Base-by-base conservation (phyloP, 768 basidiomycete genomes). In the Melanogaster broomeanus region DNA sequence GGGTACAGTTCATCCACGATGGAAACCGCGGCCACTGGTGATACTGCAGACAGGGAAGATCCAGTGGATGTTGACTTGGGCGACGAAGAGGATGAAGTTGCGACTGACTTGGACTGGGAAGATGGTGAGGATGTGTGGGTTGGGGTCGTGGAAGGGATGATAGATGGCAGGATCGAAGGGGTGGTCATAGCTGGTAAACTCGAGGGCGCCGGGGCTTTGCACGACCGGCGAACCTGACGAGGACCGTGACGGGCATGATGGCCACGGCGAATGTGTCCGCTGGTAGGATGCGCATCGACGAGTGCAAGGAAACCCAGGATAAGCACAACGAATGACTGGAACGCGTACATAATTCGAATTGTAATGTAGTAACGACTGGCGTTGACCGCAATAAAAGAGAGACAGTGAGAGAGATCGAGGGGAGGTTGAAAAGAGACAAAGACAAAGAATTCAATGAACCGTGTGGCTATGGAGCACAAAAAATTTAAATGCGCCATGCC, bases 1-100 rank as follows among this genome's bases (percentile, higher is more conserved):
- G 79, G 79, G 66, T 79, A 80, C 42, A 80, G 70, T 16, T 67
- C 62, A 37, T 54, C 55, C 10, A 75, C 48, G 31, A 52, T 49
- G 22, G 53, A 62, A 52, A 16, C 35, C 8, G 35, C 6, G 10
- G 35, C 18, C 10, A 37, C 35, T 37, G 35, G 47, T 48, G 34
- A 57, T 47, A 5, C 31, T 11, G 31, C 48, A n/a, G n/a, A n/a
- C n/a, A n/a, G n/a, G 35, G 7, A 34, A 18, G 46, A 47, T 9
- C 46, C 46, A 4, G 31, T 37, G n/a, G 46, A 70, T 22, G 64
- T 63, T 10, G 49, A 37, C 2, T 45, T 15, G 24, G 49, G 31
- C 34, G 49, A 45, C 28, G 58, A 55, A 33, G 55, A 67, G 41
- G 55, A 53, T 33, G 56, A 61, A 50, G 42, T 48, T 25, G 51